Evolutionary conservation across 1,139 yeast species (phyloP).

Genomic region (Pichia inconspicua): DNA sequence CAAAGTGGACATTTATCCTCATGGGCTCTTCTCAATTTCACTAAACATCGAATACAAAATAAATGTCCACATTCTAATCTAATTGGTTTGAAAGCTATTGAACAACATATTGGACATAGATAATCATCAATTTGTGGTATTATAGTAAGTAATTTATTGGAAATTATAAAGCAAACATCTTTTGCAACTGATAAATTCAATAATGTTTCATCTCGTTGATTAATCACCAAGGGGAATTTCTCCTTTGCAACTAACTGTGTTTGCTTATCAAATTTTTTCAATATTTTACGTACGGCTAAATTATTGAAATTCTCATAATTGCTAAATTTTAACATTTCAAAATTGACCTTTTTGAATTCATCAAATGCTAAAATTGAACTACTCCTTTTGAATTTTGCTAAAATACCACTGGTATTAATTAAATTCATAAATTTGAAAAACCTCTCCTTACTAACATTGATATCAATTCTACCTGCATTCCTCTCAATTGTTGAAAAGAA

Average conservation of each 20-base stretch:
- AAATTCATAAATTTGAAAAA: conserved; percentile 38
- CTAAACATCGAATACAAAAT: conserved; percentile 65
- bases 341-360: conserved; percentile 46
- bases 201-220: conserved; percentile 25
- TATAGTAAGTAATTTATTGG: conserved; percentile 44
- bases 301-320: conserved; percentile 58
- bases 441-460: conserved; percentile 29
- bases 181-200: conserved; percentile 46
- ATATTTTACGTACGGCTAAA: conserved; percentile 57
- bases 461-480: conserved; percentile 34
- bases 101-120: conserved; percentile 64
- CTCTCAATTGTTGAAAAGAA: conserved; percentile 52
- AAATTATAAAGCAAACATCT: conserved; percentile 48
- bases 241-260: conserved; percentile 48
- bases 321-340: conserved; percentile 47
- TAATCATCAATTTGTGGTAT: conserved; percentile 72
- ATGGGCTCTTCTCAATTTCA: conserved; percentile 51
- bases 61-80: conserved; percentile 55
- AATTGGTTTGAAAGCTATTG: conserved; percentile 65
- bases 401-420: conserved; percentile 32
- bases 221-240: conserved; percentile 38
- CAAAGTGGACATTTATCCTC: conserved; percentile 65
- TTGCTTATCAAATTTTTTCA: conserved; percentile 69
- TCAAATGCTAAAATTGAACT: conserved; percentile 41
- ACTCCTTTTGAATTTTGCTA: conserved; percentile 41